Base-by-base conservation (phyloP, 1,284 basidiomycete species). In the Amylostereum chailletii region DNA sequence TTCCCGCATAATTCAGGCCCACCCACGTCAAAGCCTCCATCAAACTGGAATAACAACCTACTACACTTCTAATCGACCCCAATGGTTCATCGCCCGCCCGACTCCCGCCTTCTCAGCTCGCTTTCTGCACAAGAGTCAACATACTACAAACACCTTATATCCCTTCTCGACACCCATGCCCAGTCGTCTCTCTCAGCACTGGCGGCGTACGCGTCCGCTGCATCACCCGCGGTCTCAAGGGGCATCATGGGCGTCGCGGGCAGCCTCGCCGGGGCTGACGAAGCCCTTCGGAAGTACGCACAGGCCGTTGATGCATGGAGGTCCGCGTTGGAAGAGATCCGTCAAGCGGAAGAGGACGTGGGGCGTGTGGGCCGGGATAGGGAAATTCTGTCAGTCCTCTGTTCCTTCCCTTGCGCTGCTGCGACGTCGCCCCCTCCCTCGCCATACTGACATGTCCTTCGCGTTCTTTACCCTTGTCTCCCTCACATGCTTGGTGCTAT, bases 51-150 rank as follows among this genome's bases (percentile, higher is more conserved):
- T 19, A 19, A 19, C 19, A 19, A 19, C 19, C 19, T 19, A 19
- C 19, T 19, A 19, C 19, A 19, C 19, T 19, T 19, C 19, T 19
- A 19, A 19, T 19, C 19, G 19, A 19, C 19, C 19, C 19, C 19
- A 19, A 86, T 87, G 83, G 80, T 85, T 44, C 84, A 86, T 63
- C 74, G 83, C n/a, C 71, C 79, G 33, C 68, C 81, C 26, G 85
- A 89, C 69, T 81, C 81, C 40, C 77, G 85, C 32, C 71, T 89
- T 11, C 74, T 89, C 47, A 66, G 71, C 3, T 81, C 83, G 60
- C 75, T 90, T 33, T 70, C 87, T 45, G 65, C 69, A 8, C 75
- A 80, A 57, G 86, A 90, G 61, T 85, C 83, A 60, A 82, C 85
- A 38, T 85, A 86, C 58, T 67, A 75, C 3, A 82, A 81, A 54